Base-by-base conservation (phyloP, 176 grass and related monocot species). In the Oryza meyeriana region DNA sequence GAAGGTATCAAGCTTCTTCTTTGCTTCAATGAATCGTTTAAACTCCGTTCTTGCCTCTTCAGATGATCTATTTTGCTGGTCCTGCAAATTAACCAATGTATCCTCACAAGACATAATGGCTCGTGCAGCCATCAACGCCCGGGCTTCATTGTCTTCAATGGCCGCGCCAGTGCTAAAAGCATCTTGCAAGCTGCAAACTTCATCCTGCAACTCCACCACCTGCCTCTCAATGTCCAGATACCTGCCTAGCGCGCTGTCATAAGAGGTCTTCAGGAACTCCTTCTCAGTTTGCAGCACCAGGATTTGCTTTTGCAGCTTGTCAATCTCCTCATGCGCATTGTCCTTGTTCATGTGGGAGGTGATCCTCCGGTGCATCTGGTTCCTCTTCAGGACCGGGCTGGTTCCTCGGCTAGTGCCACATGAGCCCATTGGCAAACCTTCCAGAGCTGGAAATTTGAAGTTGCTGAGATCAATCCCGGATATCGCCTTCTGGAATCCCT, bases 131-230 rank as follows among this genome's bases (percentile, higher is more conserved):
- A 98, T 98, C 68, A 94, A 81, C 13, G 90, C 92, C 42, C 92
- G 90, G 27, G 95, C 92, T 64, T 98, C 95, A 9, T 93, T 89
- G 79, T 95, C 92, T 89, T 98, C 95, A 64, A 95, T 95, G 29
- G 75, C 67, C 0, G 90, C 72, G 25, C 86, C 85, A 13, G 86
- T 88, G 71, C 79, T 89, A 52, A 93, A 94, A 45, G 81, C 80
- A 87, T 98, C 90, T 89, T 91, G 90, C 84, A 95, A 88, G 71
- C 79, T 83, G 82, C 88, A 91, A 61, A 95, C 84, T 38, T 98
- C 86, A 38, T 90, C 90, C 52, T 98, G 90, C 75, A 93, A 64
- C 72, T 89, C 85, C 26, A 65, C 83, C 32, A 93, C 78, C 22
- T 98, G 79, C 69, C 72, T 91, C 57, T 98, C 95, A 41, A 94